Evolutionary conservation across 768 basidiomycete species (phyloP), one percentile per base, ranked within the genome.

Genomic region (Candolleomyces eurysporus): DNA sequence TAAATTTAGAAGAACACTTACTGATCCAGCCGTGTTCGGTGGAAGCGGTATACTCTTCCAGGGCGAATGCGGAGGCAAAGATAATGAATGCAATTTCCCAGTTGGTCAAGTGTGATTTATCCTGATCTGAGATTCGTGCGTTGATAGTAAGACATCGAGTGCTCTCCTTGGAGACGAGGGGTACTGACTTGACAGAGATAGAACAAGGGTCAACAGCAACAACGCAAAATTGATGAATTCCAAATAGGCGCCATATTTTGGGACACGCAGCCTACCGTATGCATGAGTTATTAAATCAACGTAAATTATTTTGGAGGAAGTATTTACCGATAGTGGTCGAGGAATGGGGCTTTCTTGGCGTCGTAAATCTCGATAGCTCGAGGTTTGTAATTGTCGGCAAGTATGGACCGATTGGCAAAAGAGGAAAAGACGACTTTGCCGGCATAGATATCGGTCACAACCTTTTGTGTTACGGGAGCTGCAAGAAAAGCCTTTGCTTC

Each of bases 311-410:
- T 36, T 36, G 36, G 36, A 36, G 36, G 36, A 36, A 36, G 36
- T 7, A 36, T 36, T 36, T 43, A 86, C 86, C 92, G 80, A 68
- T 94, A 94, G 69, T 97, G 94, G 69, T 96, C 89, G 14, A 96
- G 79, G 68, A 91, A 87, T 0, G 90, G 87, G 1, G 86, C 85
- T 17, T 77, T 81, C 26, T 82, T 80, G 42, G 80, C 77, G 67
- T 92, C 81, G 71, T 94, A 94, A 36, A 88, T 78, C 66, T 88
- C 85, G 64, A 90, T 92, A 17, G 84, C 84, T 46, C 83, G 82
- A 36, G 83, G 84, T 74, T 92, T 94, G 77, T 98, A 98, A 68
- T 92, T 91, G 72, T 98, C 96, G 17, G 90, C 88, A 8, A 98
- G 80, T 55, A 98, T 83, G 1, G 94, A 90, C 26, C 89, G 86